A percentile compares a stretch with the other conserved stretches of the same genome.
Evolutionary conservation across 169 alveolate genomes (phyloP).

Genomic region (Plasmodium knowlesi): DNA sequence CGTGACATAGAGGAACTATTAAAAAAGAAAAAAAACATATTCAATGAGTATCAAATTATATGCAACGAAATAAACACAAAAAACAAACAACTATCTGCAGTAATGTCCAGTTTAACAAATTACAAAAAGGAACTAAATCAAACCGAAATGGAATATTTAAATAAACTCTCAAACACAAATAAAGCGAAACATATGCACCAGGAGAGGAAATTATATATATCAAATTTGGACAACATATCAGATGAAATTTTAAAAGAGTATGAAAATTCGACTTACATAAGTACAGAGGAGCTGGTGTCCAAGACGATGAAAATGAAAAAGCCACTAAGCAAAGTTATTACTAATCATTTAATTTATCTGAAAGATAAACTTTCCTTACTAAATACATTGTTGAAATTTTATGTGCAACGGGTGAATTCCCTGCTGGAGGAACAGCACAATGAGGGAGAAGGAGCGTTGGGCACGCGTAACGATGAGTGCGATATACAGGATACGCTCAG

Average conservation of each 20-base stretch:
- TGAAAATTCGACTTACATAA: conserved; percentile 12
- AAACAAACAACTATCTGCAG: conserved; percentile 21
- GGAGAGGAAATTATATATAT: conserved; percentile 64
- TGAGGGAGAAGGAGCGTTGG: background rate
- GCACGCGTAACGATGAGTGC: background rate
- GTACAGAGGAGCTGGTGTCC: conserved; percentile 24
- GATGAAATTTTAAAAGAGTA: conserved; percentile 64
- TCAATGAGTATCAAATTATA: conserved; percentile 38
- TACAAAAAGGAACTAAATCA: conserved; percentile 49
- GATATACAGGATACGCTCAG: background rate
- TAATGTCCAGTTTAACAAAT: conserved; percentile 3
- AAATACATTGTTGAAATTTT: conserved; percentile 38
- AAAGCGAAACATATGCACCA: conserved; percentile 71
- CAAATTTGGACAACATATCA: conserved; percentile 24
- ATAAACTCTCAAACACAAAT: conserved; percentile 55
- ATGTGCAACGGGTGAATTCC: background rate
- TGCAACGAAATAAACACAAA: conserved; percentile 36
- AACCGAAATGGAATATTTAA: conserved; percentile 49
- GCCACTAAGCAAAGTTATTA: conserved; percentile 22
- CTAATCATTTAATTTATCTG: conserved; percentile 24
- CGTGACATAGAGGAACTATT: conserved; percentile 12
- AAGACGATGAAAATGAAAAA: conserved; percentile 39
- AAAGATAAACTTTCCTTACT: conserved; percentile 41
- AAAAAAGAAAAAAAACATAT: conserved; percentile 25
- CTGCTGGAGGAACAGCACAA: background rate